Base-by-base conservation (phyloP, 768 basidiomycete species). In the Sarcomyxa edulis region DNA sequence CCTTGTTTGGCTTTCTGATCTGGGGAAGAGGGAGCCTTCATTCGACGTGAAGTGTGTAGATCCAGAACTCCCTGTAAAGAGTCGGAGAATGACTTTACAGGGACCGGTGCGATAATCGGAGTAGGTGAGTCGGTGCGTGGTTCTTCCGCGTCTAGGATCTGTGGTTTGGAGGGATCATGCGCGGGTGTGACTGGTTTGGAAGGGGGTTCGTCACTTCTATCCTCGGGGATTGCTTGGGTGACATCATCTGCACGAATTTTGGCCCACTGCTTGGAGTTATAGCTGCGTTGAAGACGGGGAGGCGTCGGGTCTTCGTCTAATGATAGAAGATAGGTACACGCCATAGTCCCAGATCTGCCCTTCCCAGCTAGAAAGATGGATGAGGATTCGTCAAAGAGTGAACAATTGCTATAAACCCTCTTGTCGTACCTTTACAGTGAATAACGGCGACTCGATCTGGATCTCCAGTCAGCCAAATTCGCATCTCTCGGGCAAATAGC, bases 341-440 rank as follows among this genome's bases (percentile, higher is more conserved):
- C 85, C 46, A 93, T 72, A 0, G 85, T 91, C 7, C 91, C 91
- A 0, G 89, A 91, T 37, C 90, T 71, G 10, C 89, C 89, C 56
- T 93, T 84, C 0, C 85, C 84, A 36, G 84, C 84, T 85, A 37
- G 40, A 37, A 28, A 41, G 15, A 28, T n/a, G 11, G 10, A 42
- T 23, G 26, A 37, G 16, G 18, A 21, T 14, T 24, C 26, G 8
- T 22, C 23, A 11, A 29, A 16, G 18, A 38, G 12, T 34, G 6
- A 37, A 22, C 33, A 35, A n/a, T 35, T 42, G 28, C 39, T 21
- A 45, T 27, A n/a, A 29, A 34, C 36, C 20, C 15, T 24, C 18
- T 11, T 14, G 27, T 33, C 38, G 25, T 53, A 76, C 86, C 90
- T 76, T 93, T 93, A 56, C 90, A 93, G 48, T 93, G 91, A 1